Percentiles rank a stretch among this genome's conserved stretches.
Evolutionary conservation across 495 filamentous ascomycete genomes (phyloP).

Genomic region (Hyaloscypha bicolor): DNA sequence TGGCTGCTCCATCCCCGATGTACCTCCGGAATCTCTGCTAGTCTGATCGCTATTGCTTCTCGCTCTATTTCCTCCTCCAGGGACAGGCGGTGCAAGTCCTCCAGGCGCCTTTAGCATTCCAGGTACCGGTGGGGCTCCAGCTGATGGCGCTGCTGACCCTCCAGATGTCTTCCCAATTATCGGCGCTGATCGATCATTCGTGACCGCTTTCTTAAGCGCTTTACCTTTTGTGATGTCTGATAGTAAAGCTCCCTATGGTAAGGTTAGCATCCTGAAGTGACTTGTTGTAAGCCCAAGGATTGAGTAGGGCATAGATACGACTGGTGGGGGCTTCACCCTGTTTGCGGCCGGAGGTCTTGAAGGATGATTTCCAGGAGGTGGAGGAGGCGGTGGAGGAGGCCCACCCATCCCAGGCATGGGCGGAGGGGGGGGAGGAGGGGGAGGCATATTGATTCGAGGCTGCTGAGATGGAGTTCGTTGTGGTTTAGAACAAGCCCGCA

Average conservation of each 20-base stretch:
- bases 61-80: constrained; percentile 59
- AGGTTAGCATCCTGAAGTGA: constrained; percentile 23
- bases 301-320: constrained; percentile 26
- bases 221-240: constrained; percentile 85
- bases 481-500: background rate
- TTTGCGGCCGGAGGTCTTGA: constrained; percentile 37
- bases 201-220: constrained; percentile 81
- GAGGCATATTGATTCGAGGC: constrained; percentile 51
- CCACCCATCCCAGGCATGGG: constrained; percentile 60
- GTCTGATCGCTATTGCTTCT: constrained; percentile 81
- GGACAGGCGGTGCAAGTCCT: constrained; percentile 77
- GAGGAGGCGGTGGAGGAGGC: constrained; percentile 69
- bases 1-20: constrained; percentile 53
- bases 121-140: constrained; percentile 82
- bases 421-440: constrained; percentile 71
- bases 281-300: constrained; percentile 30
- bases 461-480: background rate
- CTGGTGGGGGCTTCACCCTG: constrained; percentile 27
- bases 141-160: constrained; percentile 56
- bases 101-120: constrained; percentile 59
- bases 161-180: constrained; percentile 58
- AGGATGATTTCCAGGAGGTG: constrained; percentile 49
- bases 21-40: constrained; percentile 41
- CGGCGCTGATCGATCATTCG: constrained; percentile 94
- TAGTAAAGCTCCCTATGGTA: constrained; percentile 77